Evolutionary conservation across 805 yeast genomes (phyloP).

Genomic region (Candida ponderosae): DNA sequence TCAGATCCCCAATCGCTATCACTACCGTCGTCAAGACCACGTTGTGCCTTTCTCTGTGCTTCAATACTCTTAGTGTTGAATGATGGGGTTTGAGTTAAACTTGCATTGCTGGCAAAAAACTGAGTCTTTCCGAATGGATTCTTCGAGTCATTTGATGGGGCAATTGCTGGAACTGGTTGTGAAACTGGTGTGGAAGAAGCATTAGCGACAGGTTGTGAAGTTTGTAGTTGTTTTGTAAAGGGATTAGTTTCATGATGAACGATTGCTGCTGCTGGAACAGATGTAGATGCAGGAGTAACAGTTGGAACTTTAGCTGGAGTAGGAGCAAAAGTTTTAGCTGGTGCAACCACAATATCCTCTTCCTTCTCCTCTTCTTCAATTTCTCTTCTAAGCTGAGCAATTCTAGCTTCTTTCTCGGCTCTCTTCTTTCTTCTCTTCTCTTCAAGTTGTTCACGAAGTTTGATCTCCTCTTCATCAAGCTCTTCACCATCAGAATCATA

Average conservation of each 20-base stretch:
- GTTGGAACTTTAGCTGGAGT: conserved; percentile 7
- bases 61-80: conserved; percentile 54
- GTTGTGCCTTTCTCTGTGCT: conserved; percentile 66
- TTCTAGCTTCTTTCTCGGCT: conserved; percentile 50
- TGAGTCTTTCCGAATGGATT: conserved; percentile 56
- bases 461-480: conserved; percentile 40
- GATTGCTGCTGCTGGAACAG: conserved; percentile 11
- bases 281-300: conserved; percentile 4
- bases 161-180: conserved; percentile 1
- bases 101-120: conserved; percentile 12
- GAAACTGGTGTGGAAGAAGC: background rate
- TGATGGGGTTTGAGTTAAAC: conserved; percentile 13
- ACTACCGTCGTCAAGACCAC: conserved; percentile 32
- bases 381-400: conserved; percentile 50
- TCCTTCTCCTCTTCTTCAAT: conserved; percentile 44
- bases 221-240: conserved; percentile 21
- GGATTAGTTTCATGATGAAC: conserved; percentile 35
- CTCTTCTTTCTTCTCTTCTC: conserved; percentile 43
- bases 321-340: conserved; percentile 13
- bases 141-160: conserved; percentile 23
- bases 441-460: conserved; percentile 30
- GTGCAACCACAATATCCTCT: conserved; percentile 9
- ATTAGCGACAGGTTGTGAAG: background rate
- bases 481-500: conserved; percentile 32
- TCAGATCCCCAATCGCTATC: conserved; percentile 28